Base-by-base conservation (phyloP, 257 asterid species). In the Solanum appendiculatum region DNA sequence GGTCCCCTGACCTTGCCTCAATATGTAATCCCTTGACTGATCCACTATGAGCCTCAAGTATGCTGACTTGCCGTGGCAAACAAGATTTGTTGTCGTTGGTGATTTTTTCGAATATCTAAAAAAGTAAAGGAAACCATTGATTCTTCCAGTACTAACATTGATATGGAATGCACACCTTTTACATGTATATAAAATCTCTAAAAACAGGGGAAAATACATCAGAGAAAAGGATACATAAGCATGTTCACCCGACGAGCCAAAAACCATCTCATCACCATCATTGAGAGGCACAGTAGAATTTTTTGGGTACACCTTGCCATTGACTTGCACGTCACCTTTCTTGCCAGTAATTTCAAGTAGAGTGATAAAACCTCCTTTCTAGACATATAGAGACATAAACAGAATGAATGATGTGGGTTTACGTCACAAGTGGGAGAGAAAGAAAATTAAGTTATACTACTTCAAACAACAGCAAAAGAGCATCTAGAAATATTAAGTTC, bases 181-280 rank as follows among this genome's bases (percentile, higher is more conserved):
- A 81, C 42, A 81, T 48, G 68, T 29, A 81, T 86, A 86, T 88
- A 87, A 42, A 37, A 63, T 40, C 60, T 74, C 72, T 80, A 54
- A 51, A 37, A 51, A 21, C 82, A 63, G 84, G 73, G 23, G 27
- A 29, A 81, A 81, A 48, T 78, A 81, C 85, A 56, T 63, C 48
- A 44, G 42, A 72, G 44, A 29, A 87, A 95, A 94, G 98, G 99
- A 96, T 95, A 96, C 99, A 87, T 95, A 96, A 85, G 95, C 95
- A 89, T 94, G 96, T 89, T 89, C 91, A 37, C 94, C 97, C 33
- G 94, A 89, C 25, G 90, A 90, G 92, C 95, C 90, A 89, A 96
- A 96, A 56, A 93, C 94, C 93, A 96, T 96, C 88, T 95, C 98
- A 88, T 96, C 98, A 14, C 99, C 98, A 74, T 91, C 95, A 84